Percentiles rank a stretch among this genome's conserved stretches.
Conservation (phyloP, 768 basidiomycete genomes). For the Phallus indusiatus region DNA sequence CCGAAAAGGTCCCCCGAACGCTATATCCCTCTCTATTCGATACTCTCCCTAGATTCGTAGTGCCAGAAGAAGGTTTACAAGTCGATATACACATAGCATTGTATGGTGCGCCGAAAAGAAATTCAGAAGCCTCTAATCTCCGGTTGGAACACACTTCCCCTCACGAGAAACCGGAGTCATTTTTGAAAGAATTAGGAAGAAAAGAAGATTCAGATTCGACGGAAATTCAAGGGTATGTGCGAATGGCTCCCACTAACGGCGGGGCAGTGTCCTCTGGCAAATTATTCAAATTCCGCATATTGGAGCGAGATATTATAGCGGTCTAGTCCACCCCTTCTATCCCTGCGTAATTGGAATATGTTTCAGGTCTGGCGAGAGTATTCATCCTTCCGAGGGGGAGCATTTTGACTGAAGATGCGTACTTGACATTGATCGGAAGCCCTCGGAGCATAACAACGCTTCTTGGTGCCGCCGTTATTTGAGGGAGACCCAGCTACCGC, state of each 20-base stretch:
- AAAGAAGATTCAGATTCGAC: conserved; percentile 14
- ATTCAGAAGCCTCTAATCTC: not conserved
- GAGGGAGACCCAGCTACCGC: not conserved
- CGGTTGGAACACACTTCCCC: conserved; percentile 1
- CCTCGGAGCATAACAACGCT: not conserved
- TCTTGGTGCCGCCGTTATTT: not conserved
- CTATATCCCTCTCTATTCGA: conserved; percentile 31
- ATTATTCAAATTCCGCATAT: conserved; percentile 19
- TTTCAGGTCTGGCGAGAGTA: not conserved
- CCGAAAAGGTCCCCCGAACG: conserved; percentile 41
- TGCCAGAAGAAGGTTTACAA: not conserved
- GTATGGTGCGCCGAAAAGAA: not conserved
- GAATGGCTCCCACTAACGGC: conserved; percentile 17
- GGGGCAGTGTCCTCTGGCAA: conserved; percentile 1
- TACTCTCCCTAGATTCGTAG: not conserved
- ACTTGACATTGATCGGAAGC: not conserved
- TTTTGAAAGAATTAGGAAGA: conserved; percentile 13
- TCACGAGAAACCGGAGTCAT: conserved; percentile 14
- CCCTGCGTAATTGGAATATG: not conserved
- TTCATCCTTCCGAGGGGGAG: not conserved
- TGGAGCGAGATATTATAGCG: conserved; percentile 1
- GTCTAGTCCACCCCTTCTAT: not conserved
- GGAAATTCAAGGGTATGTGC: conserved; percentile 20
- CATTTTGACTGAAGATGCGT: not conserved
- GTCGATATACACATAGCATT: not conserved